A percentile compares a stretch with the other conserved stretches of the same genome.
These are phyloP conservation scores for Fusarium sp. DNA, from an alignment of 2,329 filamentous ascomycete genomes.

Conservation along the genomic window DNA sequence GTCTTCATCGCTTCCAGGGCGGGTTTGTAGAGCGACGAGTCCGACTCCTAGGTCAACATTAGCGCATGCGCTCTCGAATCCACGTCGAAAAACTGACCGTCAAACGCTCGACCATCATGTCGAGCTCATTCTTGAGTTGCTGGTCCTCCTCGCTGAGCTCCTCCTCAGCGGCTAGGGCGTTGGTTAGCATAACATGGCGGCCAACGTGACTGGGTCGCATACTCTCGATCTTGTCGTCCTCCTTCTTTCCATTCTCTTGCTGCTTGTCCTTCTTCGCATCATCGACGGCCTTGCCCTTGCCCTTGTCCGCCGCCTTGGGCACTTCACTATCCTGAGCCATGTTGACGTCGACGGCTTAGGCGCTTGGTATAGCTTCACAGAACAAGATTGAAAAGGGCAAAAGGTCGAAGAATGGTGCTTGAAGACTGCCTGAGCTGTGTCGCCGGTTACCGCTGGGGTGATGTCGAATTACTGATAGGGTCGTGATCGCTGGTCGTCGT, in stretches of 20 bases:
- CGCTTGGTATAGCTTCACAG: conserved; percentile 43
- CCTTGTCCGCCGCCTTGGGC: conserved; percentile 88
- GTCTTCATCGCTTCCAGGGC: conserved; percentile 97
- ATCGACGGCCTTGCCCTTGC: conserved; percentile 91
- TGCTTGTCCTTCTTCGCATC: conserved; percentile 77
- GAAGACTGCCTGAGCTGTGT: conserved; percentile 14
- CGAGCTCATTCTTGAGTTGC: conserved; percentile 96
- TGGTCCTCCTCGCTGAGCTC: conserved; percentile 98
- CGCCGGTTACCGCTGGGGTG: conserved; percentile 18
- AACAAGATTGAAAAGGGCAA: conserved; percentile 24
- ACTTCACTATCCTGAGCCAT: conserved; percentile 97
- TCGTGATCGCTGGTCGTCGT: conserved; percentile 42
- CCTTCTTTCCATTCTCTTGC: conserved; percentile 80
- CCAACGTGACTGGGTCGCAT: conserved; percentile 40
- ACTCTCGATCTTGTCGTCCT: conserved; percentile 72
- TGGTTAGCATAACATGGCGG: conserved; percentile 36
- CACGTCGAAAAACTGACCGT: conserved; percentile 67
- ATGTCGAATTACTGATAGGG: conserved; percentile 35
- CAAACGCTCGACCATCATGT: conserved; percentile 97
- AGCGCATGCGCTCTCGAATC: conserved; percentile 11
- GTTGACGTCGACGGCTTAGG: conserved; percentile 55
- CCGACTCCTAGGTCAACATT: conserved; percentile 74
- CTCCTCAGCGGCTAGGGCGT: conserved; percentile 66
- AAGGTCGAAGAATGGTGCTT: conserved; percentile 15
- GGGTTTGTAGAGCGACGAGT: conserved; percentile 88